Conservation (phyloP, 2,329 filamentous ascomycete species). For the Myrmaecium sp. region DNA sequence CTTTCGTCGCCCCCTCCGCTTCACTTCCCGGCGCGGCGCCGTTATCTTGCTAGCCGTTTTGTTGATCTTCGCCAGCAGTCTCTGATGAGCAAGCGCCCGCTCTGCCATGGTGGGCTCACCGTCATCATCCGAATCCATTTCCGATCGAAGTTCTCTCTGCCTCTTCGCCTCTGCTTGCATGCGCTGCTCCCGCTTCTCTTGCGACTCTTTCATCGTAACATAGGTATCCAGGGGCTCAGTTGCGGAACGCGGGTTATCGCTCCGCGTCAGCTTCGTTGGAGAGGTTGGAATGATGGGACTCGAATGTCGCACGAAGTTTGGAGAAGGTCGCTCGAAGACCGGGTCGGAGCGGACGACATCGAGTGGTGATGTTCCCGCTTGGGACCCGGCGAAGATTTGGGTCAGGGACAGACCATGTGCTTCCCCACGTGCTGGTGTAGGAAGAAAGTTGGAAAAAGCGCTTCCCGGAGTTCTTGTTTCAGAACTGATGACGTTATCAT, state of each 20-base stretch:
- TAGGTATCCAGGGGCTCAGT: conserved; percentile 27
- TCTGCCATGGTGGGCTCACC: conserved; percentile 10
- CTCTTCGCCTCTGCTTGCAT: conserved; percentile 5
- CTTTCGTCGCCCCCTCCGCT: conserved; percentile 7
- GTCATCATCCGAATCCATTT: conserved; percentile 6
- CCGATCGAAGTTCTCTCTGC: conserved; percentile 2
- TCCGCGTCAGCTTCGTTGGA: conserved; percentile 15
- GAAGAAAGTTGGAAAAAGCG: too few relatives aligned
- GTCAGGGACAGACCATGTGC: conserved; percentile 30
- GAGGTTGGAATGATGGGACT: conserved; percentile 23
- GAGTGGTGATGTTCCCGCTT: conserved; percentile 26
- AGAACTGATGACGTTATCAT: conserved; percentile 25
- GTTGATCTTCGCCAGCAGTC: conserved; percentile 2
- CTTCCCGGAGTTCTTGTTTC: conserved; percentile 23
- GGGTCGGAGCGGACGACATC: conserved; percentile 24
- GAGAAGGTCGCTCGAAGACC: conserved; percentile 27
- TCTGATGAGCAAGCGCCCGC: conserved; percentile 9
- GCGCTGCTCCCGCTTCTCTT: conserved; percentile 19
- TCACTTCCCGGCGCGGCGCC: neutral
- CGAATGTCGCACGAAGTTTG: conserved; percentile 22
- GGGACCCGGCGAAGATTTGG: conserved; percentile 29
- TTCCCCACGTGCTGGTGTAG: too few relatives aligned
- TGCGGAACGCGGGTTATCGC: conserved; percentile 11
- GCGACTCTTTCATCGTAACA: conserved; percentile 27
- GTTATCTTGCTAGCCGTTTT: neutral